Conservation (phyloP, 148 eudicot genomes). For the Polygonum aviculare region DNA sequence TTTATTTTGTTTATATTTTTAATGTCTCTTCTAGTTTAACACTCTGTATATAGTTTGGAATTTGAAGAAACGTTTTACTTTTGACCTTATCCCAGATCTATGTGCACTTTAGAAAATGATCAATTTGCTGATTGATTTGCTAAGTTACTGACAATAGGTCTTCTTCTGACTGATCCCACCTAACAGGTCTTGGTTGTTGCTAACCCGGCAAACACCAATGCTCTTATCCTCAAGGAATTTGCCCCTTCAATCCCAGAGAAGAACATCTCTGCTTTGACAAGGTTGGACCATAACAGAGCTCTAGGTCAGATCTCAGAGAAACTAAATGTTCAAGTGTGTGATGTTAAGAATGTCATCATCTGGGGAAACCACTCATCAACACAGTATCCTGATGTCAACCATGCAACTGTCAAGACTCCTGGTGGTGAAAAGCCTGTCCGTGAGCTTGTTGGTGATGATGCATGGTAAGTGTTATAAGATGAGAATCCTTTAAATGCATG, state of each 20-base stretch:
- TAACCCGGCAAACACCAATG: constrained; percentile 98
- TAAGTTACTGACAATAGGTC: neutral
- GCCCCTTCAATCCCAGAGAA: constrained; percentile 97
- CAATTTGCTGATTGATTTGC: neutral
- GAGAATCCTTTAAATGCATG: neutral
- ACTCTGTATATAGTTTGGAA: neutral
- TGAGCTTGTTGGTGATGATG: constrained; percentile 76
- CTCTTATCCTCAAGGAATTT: constrained; percentile 90
- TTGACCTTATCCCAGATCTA: constrained; percentile 38
- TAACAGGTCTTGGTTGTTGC: constrained; percentile 95
- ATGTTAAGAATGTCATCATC: constrained; percentile 91
- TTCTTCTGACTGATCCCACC: neutral
- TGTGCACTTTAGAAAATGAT: neutral
- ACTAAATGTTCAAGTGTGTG: constrained; percentile 71
- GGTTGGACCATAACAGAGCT: constrained; percentile 98
- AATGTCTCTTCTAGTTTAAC: neutral
- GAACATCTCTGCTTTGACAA: constrained; percentile 80
- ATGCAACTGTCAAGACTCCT: constrained; percentile 75
- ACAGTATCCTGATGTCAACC: constrained; percentile 97
- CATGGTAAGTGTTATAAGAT: constrained; percentile 40
- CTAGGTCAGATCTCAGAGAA: constrained; percentile 96
- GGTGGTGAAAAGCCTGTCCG: constrained; percentile 90
- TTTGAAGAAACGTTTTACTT: neutral
- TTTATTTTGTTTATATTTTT: neutral
- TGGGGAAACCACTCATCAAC: constrained; percentile 99